Evolutionary conservation across 2,329 filamentous ascomycete species (phyloP).

Genomic region (Arthrobotrys pseudoclavata): DNA sequence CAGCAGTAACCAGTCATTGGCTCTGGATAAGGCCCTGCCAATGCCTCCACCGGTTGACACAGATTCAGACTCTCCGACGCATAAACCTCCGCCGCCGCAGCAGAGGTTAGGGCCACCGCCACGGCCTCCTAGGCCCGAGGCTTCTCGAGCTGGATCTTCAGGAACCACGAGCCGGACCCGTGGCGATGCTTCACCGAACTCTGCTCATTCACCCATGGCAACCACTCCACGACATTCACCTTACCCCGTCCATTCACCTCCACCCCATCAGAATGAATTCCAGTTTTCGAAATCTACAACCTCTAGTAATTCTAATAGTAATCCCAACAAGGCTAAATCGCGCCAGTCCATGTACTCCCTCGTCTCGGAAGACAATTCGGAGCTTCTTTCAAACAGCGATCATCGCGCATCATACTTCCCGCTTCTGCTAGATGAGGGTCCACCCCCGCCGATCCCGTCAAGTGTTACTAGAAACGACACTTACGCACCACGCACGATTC

Average conservation of each 20-base stretch:
- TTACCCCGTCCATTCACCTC: slow-evolving; percentile 51
- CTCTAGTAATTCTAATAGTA: slow-evolving; percentile 51
- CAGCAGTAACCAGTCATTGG: slow-evolving; percentile 62
- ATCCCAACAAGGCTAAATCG: slow-evolving; percentile 52
- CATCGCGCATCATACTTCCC: slow-evolving; percentile 53
- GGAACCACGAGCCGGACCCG: slow-evolving; percentile 41
- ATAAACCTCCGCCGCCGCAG: slow-evolving; percentile 59
- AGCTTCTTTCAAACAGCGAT: slow-evolving; percentile 49
- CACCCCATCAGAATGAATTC: slow-evolving; percentile 44
- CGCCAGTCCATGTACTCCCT: slow-evolving; percentile 59
- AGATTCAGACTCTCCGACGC: slow-evolving; percentile 62
- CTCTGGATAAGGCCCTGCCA: slow-evolving; percentile 63
- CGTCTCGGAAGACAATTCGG: slow-evolving; percentile 50
- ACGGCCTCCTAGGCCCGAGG: slow-evolving; percentile 50
- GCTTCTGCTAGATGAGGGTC: slow-evolving; percentile 53
- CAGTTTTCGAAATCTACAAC: slow-evolving; percentile 29
- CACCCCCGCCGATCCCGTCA: slow-evolving; percentile 53
- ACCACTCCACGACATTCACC: slow-evolving; percentile 47
- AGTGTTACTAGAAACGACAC: slow-evolving; percentile 41
- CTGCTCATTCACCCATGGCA: slow-evolving; percentile 45
- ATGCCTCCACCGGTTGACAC: slow-evolving; percentile 62
- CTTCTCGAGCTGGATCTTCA: slow-evolving; percentile 49
- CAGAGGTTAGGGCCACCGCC: slow-evolving; percentile 55
- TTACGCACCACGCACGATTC: slow-evolving; percentile 54
- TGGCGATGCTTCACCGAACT: slow-evolving; percentile 55